phyloP scores from a whole-genome alignment of 495 filamentous ascomycete species.

The Delitschia confertaspora region DNA sequence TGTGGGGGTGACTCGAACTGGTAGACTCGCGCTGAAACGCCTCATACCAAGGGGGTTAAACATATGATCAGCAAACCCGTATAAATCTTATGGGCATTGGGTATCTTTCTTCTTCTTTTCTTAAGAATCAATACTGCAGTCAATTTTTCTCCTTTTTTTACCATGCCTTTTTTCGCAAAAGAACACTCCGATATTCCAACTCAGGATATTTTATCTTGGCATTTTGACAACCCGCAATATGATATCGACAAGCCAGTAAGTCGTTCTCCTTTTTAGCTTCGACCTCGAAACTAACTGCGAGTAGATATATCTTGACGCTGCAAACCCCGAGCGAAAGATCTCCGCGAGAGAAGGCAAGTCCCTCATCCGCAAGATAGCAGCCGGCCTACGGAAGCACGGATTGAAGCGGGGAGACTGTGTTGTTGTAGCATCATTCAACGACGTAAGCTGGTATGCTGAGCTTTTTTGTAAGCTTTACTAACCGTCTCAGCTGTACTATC shows the following conservation, averaged over 20 bases:
- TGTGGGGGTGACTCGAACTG: too few species aligned
- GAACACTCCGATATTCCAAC: constrained; percentile 22
- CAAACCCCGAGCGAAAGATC: constrained; percentile 21
- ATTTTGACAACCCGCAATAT: constrained; percentile 27
- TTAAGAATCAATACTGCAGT: not conserved
- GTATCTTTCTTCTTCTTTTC: not conserved
- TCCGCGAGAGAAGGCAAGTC: constrained; percentile 24
- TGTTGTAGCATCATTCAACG: constrained; percentile 30
- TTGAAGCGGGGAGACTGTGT: constrained; percentile 31
- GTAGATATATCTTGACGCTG: constrained; percentile 29
- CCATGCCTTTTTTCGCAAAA: constrained; percentile 20
- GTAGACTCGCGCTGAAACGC: too few species aligned
- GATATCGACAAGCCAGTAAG: constrained; percentile 30
- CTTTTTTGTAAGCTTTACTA: not conserved
- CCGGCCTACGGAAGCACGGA: constrained; percentile 29
- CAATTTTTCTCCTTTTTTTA: not conserved
- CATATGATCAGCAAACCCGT: too few species aligned
- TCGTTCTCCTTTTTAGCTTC: not conserved
- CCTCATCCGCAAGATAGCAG: constrained; percentile 28
- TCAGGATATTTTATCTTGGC: constrained; percentile 33
- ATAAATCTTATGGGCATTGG: not conserved
- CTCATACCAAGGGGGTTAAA: too few species aligned
- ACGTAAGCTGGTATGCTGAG: constrained; percentile 2
- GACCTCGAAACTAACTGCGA: not conserved
- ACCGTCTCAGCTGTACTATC: constrained; percentile 13